phyloP scores from a whole-genome alignment of 2,329 filamentous ascomycete genomes.

The Akanthomyces uredinophilus region DNA sequence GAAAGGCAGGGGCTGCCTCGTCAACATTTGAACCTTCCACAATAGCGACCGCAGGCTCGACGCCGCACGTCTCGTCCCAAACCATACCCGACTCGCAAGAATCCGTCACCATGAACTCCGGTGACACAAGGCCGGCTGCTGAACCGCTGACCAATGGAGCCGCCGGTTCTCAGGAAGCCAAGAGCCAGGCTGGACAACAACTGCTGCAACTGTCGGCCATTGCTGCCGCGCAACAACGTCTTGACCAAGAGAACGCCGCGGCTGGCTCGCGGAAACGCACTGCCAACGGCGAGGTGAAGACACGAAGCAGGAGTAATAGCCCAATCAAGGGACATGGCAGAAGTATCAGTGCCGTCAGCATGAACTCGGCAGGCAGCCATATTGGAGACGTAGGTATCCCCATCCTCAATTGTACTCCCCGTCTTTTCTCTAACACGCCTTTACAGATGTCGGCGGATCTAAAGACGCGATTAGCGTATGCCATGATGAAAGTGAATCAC shows the following conservation, averaged over 20 bases:
- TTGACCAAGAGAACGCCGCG: slow-evolving; percentile 32
- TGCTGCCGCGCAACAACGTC: slow-evolving; percentile 48
- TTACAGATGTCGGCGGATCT: slow-evolving; percentile 71
- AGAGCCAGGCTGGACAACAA: slow-evolving; percentile 39
- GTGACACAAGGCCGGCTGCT: slow-evolving; percentile 7
- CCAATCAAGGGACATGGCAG: slow-evolving; percentile 58
- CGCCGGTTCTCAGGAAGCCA: neutral
- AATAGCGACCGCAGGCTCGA: neutral
- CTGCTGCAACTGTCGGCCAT: slow-evolving; percentile 54
- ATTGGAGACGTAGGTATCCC: slow-evolving; percentile 66
- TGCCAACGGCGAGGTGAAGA: slow-evolving; percentile 69
- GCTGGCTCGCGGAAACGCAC: slow-evolving; percentile 63
- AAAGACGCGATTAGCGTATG: slow-evolving; percentile 80
- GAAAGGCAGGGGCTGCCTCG: neutral
- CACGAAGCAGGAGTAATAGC: slow-evolving; percentile 39
- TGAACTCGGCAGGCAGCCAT: slow-evolving; percentile 57
- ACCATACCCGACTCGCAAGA: slow-evolving; percentile 15
- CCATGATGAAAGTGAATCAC: slow-evolving; percentile 88
- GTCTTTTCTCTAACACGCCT: neutral
- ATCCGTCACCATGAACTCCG: neutral
- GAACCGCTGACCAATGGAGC: neutral
- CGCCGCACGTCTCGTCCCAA: slow-evolving; percentile 5
- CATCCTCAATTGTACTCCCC: slow-evolving; percentile 13
- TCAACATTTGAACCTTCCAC: neutral
- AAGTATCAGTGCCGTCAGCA: slow-evolving; percentile 64